These are phyloP conservation scores for Penstemon eatonii DNA, from an alignment of 257 asterid genomes.

Conservation along the genomic window DNA sequence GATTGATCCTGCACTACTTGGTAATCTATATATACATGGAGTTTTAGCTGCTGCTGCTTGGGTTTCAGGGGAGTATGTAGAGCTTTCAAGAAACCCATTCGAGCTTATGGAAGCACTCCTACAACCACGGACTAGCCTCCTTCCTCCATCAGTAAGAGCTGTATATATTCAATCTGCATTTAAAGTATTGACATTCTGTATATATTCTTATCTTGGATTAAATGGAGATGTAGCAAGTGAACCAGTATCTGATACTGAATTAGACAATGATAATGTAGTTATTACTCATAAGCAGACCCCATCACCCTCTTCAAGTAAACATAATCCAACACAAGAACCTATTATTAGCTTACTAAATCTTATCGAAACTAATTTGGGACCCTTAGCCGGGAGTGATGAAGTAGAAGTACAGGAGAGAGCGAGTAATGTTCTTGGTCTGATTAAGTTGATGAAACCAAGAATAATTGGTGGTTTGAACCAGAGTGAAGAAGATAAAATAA, in stretches of 20 bases:
- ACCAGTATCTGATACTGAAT: slow-evolving; percentile 43
- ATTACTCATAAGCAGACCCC: slow-evolving; percentile 34
- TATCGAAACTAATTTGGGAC: slow-evolving; percentile 64
- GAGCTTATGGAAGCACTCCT: slow-evolving; percentile 87
- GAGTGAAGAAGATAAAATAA: slow-evolving; percentile 39
- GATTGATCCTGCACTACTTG: slow-evolving; percentile 95
- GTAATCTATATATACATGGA: slow-evolving; percentile 63
- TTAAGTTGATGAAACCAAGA: slow-evolving; percentile 56
- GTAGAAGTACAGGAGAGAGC: slow-evolving; percentile 91
- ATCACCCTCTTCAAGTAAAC: slow-evolving; percentile 34
- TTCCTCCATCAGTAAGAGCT: slow-evolving; percentile 69
- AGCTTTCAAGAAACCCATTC: slow-evolving; percentile 73
- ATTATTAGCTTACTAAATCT: slow-evolving; percentile 56
- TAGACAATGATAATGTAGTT: slow-evolving; percentile 44
- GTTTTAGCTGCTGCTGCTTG: slow-evolving; percentile 89
- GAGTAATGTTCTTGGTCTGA: slow-evolving; percentile 71
- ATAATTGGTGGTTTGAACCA: slow-evolving; percentile 38
- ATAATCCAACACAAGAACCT: slow-evolving; percentile 47
- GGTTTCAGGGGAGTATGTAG: slow-evolving; percentile 88
- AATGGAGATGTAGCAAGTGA: slow-evolving; percentile 35
- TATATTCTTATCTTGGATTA: slow-evolving; percentile 49
- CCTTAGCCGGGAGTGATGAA: slow-evolving; percentile 69
- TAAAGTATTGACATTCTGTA: slow-evolving; percentile 70
- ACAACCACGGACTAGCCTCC: slow-evolving; percentile 83
- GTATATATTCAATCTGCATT: slow-evolving; percentile 81